A percentile compares a stretch with the other conserved stretches of the same genome.
Conservation (phyloP, 2,329 filamentous ascomycete species). For the Fusarium fracticaudum region DNA sequence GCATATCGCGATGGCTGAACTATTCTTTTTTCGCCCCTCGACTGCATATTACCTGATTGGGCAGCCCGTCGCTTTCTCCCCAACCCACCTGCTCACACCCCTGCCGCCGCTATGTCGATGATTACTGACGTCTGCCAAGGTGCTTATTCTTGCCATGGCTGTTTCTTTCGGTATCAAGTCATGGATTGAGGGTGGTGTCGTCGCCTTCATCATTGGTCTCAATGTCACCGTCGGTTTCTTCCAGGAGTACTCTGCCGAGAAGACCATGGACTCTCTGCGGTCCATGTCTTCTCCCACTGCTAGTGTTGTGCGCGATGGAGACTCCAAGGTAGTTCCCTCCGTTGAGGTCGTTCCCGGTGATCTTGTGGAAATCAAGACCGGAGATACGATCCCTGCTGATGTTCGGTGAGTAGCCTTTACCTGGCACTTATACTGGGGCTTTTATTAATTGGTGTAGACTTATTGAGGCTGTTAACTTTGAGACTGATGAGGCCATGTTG, state of each 20-base stretch:
- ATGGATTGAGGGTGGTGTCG: slow-evolving; percentile 69
- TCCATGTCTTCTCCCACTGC: slow-evolving; percentile 57
- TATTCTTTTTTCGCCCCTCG: slow-evolving; percentile 42
- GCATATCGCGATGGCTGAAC: slow-evolving; percentile 21
- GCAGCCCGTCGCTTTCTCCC: slow-evolving; percentile 52
- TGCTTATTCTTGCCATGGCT: slow-evolving; percentile 65
- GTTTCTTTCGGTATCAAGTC: slow-evolving; percentile 67
- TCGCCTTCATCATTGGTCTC: slow-evolving; percentile 65
- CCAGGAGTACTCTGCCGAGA: slow-evolving; percentile 58
- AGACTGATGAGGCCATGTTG: slow-evolving; percentile 72
- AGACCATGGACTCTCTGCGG: slow-evolving; percentile 60
- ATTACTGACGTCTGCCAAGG: slow-evolving; percentile 45
- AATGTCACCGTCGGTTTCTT: slow-evolving; percentile 65
- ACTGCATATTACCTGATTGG: slow-evolving; percentile 52
- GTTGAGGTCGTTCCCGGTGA: slow-evolving; percentile 66
- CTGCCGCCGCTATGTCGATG: background rate
- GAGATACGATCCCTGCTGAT: slow-evolving; percentile 70
- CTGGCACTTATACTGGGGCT: slow-evolving; percentile 32
- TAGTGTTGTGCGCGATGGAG: slow-evolving; percentile 54
- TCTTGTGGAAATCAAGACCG: slow-evolving; percentile 62
- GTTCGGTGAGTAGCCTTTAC: slow-evolving; percentile 59
- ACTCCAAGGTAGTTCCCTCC: slow-evolving; percentile 50
- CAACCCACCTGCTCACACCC: background rate
- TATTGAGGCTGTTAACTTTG: slow-evolving; percentile 70
- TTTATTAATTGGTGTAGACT: slow-evolving; percentile 61